Base-by-base conservation (phyloP, 2,329 filamentous ascomycete genomes). In the Botrytis fabae region DNA sequence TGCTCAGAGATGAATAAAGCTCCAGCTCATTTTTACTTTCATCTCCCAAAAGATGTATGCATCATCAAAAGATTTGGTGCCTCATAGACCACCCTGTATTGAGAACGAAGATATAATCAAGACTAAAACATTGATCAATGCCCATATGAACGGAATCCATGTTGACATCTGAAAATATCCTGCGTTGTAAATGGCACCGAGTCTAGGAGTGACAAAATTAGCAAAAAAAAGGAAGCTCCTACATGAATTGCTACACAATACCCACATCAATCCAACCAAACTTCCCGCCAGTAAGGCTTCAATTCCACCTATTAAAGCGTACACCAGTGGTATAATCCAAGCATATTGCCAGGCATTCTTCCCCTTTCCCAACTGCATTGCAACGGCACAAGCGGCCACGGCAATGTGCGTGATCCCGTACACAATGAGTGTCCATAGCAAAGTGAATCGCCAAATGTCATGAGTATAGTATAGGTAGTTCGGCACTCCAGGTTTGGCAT, bases 91-190 rank as follows among this genome's bases (percentile, higher is more conserved):
- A 57, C 90, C 91, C 79, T 92, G 90, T 71, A 92, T 90, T 44
- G 91, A 90, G 79, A 93, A 93, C 44, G 90, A 91, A 9, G 90
- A 91, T 74, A 93, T 79, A 69, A 93, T 90, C 59, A 93, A 82
- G 10, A 92, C 86, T 74, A 93, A 80, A 16, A 91, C 87, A 80
- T 91, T 92, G 77, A 92, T 88, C 72, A 90, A 82, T 14, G 87
- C 88, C 91, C 91, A 93, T 35, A 91, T 84, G 78, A 93, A 88
- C 1, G 91, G 91, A 65, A 92, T 89, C 91, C 91, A 93, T 2
- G 91, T 93, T 57, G 90, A 91, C 91, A 93, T 92, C 74, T 86
- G 84, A 78, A 92, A 93, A 80, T 89, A 91, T 28, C 91, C 91
- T 2, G 88, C 85, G 80, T 90, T 87, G 78, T 92, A 93, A 28